Percentiles rank a stretch among this genome's conserved stretches.
Conservation (phyloP, 2,329 filamentous ascomycete genomes). For the Colletotrichum tofieldiae region DNA sequence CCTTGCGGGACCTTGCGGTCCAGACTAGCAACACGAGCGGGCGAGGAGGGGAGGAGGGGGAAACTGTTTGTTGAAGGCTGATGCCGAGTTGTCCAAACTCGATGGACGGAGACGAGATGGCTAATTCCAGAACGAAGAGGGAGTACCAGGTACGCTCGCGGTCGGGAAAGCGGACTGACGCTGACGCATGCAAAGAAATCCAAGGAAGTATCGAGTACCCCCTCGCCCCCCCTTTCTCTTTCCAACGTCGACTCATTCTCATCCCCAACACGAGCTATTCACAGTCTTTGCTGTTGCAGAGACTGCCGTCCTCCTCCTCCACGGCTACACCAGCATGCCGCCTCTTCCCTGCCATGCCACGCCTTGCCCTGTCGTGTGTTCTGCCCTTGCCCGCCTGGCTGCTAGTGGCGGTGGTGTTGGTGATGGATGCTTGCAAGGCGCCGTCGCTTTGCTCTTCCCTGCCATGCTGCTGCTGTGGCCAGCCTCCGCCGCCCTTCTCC, state of each 20-base stretch:
- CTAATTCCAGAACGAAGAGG: neutral
- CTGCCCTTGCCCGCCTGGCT: neutral
- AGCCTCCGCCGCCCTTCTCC: neutral
- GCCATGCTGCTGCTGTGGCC: neutral
- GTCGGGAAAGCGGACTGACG: neutral
- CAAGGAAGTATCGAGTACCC: neutral
- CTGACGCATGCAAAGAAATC: neutral
- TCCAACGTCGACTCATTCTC: neutral
- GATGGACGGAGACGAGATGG: neutral
- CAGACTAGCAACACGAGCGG: neutral
- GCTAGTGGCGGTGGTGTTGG: neutral
- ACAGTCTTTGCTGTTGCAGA: neutral
- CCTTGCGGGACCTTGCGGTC: neutral
- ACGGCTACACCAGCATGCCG: neutral
- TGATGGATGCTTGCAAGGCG: constrained; percentile 7
- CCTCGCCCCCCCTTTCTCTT: neutral
- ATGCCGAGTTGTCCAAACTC: neutral
- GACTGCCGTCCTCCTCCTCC: neutral
- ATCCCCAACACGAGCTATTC: neutral
- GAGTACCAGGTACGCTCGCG: neutral
- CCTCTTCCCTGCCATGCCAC: constrained; percentile 1
- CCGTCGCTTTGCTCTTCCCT: neutral
- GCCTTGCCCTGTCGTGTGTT: neutral
- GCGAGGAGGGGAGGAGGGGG: too few species aligned
- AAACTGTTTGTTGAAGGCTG: neutral